Percentiles rank a stretch among this genome's conserved stretches.
These are phyloP conservation scores for Yamadazyma insecticola DNA, from an alignment of 805 yeast species.

Conservation along the genomic window DNA sequence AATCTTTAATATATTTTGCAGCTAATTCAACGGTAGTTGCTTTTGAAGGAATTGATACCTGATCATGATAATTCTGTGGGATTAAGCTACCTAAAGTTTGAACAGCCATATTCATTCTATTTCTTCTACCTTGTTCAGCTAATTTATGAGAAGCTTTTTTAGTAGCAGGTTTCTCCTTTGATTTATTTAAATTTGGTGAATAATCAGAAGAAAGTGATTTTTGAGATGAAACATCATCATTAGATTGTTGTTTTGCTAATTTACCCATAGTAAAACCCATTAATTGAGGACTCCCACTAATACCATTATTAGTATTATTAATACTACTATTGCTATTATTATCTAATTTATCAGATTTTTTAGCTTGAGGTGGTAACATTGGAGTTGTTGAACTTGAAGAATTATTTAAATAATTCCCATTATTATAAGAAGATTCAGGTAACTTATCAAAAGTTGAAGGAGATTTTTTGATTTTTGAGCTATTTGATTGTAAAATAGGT, in stretches of 20 bases:
- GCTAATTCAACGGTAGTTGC: constrained; percentile 96
- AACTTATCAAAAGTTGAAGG: constrained; percentile 20
- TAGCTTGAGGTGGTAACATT: constrained; percentile 37
- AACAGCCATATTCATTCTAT: constrained; percentile 85
- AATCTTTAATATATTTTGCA: constrained; percentile 53
- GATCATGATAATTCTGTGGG: constrained; percentile 57
- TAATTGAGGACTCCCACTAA: constrained; percentile 22
- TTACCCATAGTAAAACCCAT: constrained; percentile 47
- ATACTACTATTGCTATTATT: constrained; percentile 4
- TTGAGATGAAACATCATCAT: background rate
- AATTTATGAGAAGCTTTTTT: constrained; percentile 78
- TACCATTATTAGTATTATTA: constrained; percentile 3
- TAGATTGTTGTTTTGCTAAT: constrained; percentile 29
- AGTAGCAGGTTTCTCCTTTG: constrained; percentile 25
- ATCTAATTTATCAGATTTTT: constrained; percentile 19
- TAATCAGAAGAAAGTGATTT: constrained; percentile 11
- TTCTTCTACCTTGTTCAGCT: constrained; percentile 95
- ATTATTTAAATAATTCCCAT: constrained; percentile 1
- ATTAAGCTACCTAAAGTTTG: constrained; percentile 66
- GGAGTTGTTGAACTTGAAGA: constrained; percentile 16
- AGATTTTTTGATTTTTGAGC: constrained; percentile 4
- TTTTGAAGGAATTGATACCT: constrained; percentile 69
- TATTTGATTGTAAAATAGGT: constrained; percentile 28
- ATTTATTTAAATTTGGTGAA: constrained; percentile 16
- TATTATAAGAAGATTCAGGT: constrained; percentile 19